Conservation (phyloP, 179 eudicot genomes). For the Beta macrorhiza region DNA sequence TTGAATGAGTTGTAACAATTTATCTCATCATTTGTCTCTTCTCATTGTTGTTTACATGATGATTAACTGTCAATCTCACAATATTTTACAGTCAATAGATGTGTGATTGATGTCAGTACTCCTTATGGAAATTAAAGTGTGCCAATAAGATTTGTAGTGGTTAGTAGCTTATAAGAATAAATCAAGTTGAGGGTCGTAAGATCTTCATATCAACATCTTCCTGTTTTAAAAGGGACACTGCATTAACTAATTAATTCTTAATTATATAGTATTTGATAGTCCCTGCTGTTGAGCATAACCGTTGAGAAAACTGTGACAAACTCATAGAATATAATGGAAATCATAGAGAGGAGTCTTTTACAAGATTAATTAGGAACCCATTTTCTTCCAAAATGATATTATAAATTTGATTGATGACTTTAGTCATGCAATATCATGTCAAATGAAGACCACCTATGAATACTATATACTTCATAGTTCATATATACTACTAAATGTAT, state of each 20-base stretch:
- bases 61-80: conserved; percentile 47
- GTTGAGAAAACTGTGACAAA: conserved; percentile 46
- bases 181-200: background rate
- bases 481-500: background rate
- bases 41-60: conserved; percentile 29
- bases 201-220: too few species aligned
- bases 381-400: background rate
- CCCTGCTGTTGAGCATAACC: conserved; percentile 44
- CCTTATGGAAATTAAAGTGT: conserved; percentile 38
- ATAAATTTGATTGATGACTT: too few species aligned
- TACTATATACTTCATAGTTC: too few species aligned
- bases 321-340: background rate
- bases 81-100: conserved; percentile 43
- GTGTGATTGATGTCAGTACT: conserved; percentile 47
- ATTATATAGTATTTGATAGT: conserved; percentile 2
- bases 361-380: conserved; percentile 30
- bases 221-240: background rate
- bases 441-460: too few species aligned
- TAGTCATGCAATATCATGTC: too few species aligned
- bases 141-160: conserved; percentile 45
- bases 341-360: conserved; percentile 29
- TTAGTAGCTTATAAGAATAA: conserved; percentile 40
- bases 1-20: conserved; percentile 5
- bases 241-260: conserved; percentile 17
- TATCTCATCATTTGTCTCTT: conserved; percentile 24